Percentiles rank a stretch among this genome's conserved stretches.
phyloP scores from a whole-genome alignment of 768 basidiomycete genomes.

The Pisolithus albus region DNA sequence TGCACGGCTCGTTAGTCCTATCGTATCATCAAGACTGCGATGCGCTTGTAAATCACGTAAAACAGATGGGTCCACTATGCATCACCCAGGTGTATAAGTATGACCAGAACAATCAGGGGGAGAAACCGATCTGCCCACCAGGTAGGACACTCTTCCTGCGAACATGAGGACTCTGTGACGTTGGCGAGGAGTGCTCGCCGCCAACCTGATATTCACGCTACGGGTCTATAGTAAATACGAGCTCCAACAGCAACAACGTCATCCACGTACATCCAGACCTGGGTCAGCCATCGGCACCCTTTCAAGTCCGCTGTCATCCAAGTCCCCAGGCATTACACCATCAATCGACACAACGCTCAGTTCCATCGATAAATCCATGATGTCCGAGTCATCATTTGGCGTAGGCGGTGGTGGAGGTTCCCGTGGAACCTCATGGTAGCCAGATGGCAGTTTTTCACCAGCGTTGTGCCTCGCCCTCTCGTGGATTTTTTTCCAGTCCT shows the following conservation, averaged over 20 bases:
- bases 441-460: slow-evolving; percentile 62
- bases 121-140: slow-evolving; percentile 37
- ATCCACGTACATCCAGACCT: slow-evolving; percentile 66
- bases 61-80: slow-evolving; percentile 78
- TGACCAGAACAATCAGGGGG: slow-evolving; percentile 4
- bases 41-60: slow-evolving; percentile 84
- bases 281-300: slow-evolving; percentile 91
- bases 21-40: slow-evolving; percentile 65
- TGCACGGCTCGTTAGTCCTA: slow-evolving; percentile 21
- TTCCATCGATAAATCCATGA: slow-evolving; percentile 85
- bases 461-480: slow-evolving; percentile 70
- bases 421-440: slow-evolving; percentile 61
- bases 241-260: slow-evolving; percentile 7
- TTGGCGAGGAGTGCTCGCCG: slow-evolving; percentile 53
- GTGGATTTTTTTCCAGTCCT: slow-evolving; percentile 84
- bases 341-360: slow-evolving; percentile 80
- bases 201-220: slow-evolving; percentile 63
- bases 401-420: slow-evolving; percentile 73
- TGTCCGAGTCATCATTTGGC: slow-evolving; percentile 74
- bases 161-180: slow-evolving; percentile 67
- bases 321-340: slow-evolving; percentile 49
- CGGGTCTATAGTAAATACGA: slow-evolving; percentile 16
- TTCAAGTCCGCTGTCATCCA: slow-evolving; percentile 80
- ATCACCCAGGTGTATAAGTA: slow-evolving; percentile 11
- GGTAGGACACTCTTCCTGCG: slow-evolving; percentile 93